Evolutionary conservation across 345 rosid species (phyloP), one percentile per base, ranked within the genome.

Genomic region (Streptanthus diversifolius): DNA sequence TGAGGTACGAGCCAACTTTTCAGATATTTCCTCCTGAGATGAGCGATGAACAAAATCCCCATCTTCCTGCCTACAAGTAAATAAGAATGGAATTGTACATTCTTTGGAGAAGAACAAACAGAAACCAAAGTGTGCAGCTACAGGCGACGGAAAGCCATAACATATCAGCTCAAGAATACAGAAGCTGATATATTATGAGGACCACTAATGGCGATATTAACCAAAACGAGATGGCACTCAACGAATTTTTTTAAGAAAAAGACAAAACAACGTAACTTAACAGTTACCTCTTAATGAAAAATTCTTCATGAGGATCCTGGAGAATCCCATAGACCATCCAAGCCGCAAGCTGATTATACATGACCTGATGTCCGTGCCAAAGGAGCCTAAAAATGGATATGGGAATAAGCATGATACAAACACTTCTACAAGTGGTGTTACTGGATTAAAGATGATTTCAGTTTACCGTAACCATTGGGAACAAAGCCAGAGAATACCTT

Each of bases 301-400:
- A 91, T 78, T 93, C 98, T 67, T 82, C 86, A 81, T 91, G 91
- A 75, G 89, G 91, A 78, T 91, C 98, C 79, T 93, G 98, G 75
- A 89, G 92, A 82, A 93, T 91, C 70, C 98, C 98, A 81, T 91
- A 91, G 59, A 93, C 88, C 93, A 89, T 86, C 98, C 97, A 91
- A 64, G 97, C 85, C 0, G 96, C 96, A 65, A 93, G 97, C 70
- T 91, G 98, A 81, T 86, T 89, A 77, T 89, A 91, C 89, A 93
- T 78, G 70, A 93, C 95, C 73, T 91, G 98, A 79, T 91, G 97
- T 62, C 96, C 97, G 56, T 93, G 96, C 98, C 98, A 93, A 80
- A 89, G 93, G 81, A 93, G 97, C 88, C 97, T 93, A 71, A 65
- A 60, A 57, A 68, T 44, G 39, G 40, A 72, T 24, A 65, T 19